Base-by-base conservation (phyloP, 1,139 yeast species). In the Kazachstania sp. region DNA sequence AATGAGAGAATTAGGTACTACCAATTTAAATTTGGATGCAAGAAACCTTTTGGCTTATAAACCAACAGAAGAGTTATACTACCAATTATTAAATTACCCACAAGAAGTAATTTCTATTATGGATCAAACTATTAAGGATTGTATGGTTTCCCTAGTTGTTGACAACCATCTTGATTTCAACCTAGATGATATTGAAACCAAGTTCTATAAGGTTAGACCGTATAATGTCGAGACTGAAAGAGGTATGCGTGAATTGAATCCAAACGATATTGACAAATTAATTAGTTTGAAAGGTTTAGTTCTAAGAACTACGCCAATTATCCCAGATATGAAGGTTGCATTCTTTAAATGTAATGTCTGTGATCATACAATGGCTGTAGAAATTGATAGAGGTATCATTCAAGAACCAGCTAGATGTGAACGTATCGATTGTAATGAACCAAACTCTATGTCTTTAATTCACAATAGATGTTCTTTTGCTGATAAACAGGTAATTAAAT, bases 261-360 rank as follows among this genome's bases (percentile, higher is more conserved):
- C 98, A 4, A 83, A 81, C 54, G 98, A 92, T 68, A 92, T 94
- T 53, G 98, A 94, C 67, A 90, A 92, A 62, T 73, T 92, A 50
- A 95, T 94, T 15, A 78, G 88, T 48, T 82, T 92, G 48, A 92
- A 92, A 67, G 99, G 99, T 34, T 74, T 92, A 47, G 95, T 88
- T 1, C 72, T 92, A 47, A 77, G 99, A 58, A 75, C 95, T 4
- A 87, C 97, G 4, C 79, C 97, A 2, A 81, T 94, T 45, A 87
- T 92, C 45, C 99, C 99, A 13, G 99, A 92, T 65, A 92, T 94
- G 98, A 88, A 88, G 64, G 88, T 85, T 45, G 97, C 98, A 0
- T 92, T 90, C 63, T 94, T 92, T 77, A 86, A 83, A 68, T 92
- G 99, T 71, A 84, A 80, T 54, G 95, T 94, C 23, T 92, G 99